Conservation (phyloP, 2,329 filamentous ascomycete species). For the Trichophyton verrucosum region DNA sequence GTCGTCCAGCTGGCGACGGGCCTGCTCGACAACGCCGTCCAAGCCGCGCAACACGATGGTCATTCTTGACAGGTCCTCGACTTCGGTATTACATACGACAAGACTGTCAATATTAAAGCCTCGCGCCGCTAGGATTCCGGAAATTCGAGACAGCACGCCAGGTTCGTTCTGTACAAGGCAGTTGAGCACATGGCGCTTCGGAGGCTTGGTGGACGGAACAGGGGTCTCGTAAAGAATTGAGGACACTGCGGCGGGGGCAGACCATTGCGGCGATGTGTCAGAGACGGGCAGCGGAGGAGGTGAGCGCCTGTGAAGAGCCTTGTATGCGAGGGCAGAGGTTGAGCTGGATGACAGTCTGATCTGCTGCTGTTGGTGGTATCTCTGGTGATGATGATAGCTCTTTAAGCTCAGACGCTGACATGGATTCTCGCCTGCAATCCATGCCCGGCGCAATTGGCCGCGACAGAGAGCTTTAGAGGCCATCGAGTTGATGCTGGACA, state of each 20-base stretch:
- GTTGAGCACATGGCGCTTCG: conserved; percentile 93
- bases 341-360: conserved; percentile 37
- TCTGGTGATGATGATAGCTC: background rate
- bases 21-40: conserved; percentile 84
- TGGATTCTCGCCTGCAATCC: background rate
- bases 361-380: background rate
- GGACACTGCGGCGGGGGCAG: conserved; percentile 83
- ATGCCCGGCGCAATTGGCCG: background rate
- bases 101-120: conserved; percentile 99
- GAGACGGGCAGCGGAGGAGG: conserved; percentile 70
- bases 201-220: conserved; percentile 64
- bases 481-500: background rate
- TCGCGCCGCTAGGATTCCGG: conserved; percentile 85
- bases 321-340: conserved; percentile 91
- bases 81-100: conserved; percentile 95
- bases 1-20: conserved; percentile 86
- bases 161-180: conserved; percentile 98
- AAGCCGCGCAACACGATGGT: conserved; percentile 94
- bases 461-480: background rate
- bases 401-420: conserved; percentile 3
- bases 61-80: conserved; percentile 94
- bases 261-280: conserved; percentile 65
- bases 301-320: conserved; percentile 83
- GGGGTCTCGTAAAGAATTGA: conserved; percentile 99
- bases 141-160: conserved; percentile 89